Conservation (phyloP, 2,329 filamentous ascomycete genomes). For the Xylariaceae sp. region DNA sequence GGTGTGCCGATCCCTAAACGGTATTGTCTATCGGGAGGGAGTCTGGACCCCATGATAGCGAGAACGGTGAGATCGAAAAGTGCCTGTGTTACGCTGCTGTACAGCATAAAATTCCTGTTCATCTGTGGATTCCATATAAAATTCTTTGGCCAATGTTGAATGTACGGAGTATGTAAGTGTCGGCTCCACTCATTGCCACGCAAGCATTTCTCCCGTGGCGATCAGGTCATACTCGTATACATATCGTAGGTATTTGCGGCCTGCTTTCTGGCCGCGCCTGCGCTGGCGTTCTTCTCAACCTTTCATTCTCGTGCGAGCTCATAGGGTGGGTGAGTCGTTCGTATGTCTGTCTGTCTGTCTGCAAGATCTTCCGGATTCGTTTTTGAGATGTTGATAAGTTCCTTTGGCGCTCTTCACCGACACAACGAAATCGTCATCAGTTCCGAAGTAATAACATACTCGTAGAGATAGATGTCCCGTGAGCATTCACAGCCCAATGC, state of each 20-base stretch:
- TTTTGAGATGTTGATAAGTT: no score
- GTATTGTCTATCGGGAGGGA: neutral
- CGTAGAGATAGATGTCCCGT: no score
- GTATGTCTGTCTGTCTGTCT: neutral
- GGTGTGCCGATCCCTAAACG: neutral
- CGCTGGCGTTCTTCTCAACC: neutral
- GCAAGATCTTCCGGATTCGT: neutral
- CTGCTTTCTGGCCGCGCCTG: neutral
- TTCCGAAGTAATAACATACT: no score
- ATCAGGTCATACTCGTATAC: neutral
- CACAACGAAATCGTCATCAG: no score
- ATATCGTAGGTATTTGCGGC: neutral
- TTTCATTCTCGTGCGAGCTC: neutral
- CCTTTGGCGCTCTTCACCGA: no score
- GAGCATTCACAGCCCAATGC: no score
- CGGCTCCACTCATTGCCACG: neutral
- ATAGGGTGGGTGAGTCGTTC: neutral
- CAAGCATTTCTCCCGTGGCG: neutral
- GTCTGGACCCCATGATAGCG: neutral
- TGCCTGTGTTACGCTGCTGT: neutral
- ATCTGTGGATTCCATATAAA: neutral
- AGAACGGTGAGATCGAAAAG: neutral
- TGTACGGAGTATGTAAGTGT: neutral
- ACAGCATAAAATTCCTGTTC: neutral
- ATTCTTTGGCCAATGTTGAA: neutral